Evolutionary conservation across 2,329 filamentous ascomycete species (phyloP), one percentile per base, ranked within the genome.

Genomic region (Aspergillus tubingensis): DNA sequence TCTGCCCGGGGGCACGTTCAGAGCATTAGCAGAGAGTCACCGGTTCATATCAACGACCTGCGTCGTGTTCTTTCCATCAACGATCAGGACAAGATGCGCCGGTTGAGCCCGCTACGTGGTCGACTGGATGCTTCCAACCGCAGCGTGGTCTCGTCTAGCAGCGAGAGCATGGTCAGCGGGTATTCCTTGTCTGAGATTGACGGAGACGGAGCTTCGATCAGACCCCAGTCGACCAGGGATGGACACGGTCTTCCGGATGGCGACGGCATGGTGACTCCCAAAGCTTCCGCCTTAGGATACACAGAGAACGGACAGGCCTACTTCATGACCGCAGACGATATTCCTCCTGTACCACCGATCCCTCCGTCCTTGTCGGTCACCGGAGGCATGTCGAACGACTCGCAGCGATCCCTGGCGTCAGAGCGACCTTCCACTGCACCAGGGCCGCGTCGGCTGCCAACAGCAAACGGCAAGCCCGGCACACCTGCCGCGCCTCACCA

Each of bases 261-360:
- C 39, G 70, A 76, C 27, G 71, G 71, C 21, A 63, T 67, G n/a
- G 70, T 73, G 47, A 77, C 73, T 2, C 74, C 74, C 5, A 72
- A 68, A 57, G 74, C 70, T 36, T 67, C 67, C 32, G 64, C 61
- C 10, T 53, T 66, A 41, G 61, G 67, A 27, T 63, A 67, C 21
- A 54, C 66, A 53, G 56, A 57, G 41, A 44, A 44, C 23, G 25
- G 58, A 38, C 54, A 57, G 27, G 38, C 50, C 17, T 61, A 58
- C 52, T 39, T 55, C 55, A 41, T 61, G 6, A 63, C 66, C 48
- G 64, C 68, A 7, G 67, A 75, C n/a, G 72, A 70, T 38, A 76
- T 81, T n/a, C 79, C 79, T 2, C 79, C 79, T 11, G 79, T 81
- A 4, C 79, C 79, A 11, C 79, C 79, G 19, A 74, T 81, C n/a